A percentile compares a stretch with the other conserved stretches of the same genome.
phyloP scores from a whole-genome alignment of 2,329 filamentous ascomycete genomes.

The Aspergillus tamarii region DNA sequence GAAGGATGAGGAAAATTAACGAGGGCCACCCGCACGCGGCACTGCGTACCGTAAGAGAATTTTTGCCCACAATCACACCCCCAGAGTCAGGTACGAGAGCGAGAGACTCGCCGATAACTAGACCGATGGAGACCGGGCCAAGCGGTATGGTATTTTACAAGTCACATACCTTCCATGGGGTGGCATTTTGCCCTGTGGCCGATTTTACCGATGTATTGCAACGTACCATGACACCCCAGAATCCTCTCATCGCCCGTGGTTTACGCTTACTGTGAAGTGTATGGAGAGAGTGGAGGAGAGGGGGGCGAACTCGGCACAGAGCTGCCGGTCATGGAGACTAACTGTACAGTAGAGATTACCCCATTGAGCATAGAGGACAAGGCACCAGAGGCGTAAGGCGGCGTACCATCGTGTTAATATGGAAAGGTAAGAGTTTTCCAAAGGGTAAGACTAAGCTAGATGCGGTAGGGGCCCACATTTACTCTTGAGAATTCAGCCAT shows the following conservation, averaged over 20 bases:
- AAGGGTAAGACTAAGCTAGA: conserved; percentile 15
- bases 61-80: background rate
- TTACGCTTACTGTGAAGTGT: conserved; percentile 11
- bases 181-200: conserved; percentile 1
- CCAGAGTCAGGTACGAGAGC: conserved; percentile 1
- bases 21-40: conserved; percentile 27
- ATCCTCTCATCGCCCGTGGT: conserved; percentile 8
- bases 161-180: background rate
- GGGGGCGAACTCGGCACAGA: conserved; percentile 27
- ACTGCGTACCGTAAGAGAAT: conserved; percentile 16
- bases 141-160: conserved; percentile 2
- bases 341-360: conserved; percentile 17
- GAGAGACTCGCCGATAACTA: background rate
- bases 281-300: conserved; percentile 18
- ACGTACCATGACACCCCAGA: conserved; percentile 9
- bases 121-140: background rate
- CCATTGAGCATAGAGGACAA: conserved; percentile 19
- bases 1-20: conserved; percentile 26
- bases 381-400: conserved; percentile 20
- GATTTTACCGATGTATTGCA: conserved; percentile 8
- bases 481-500: conserved; percentile 18
- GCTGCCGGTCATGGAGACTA: conserved; percentile 25
- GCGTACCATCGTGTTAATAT: conserved; percentile 20
- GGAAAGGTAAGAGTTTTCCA: conserved; percentile 25
- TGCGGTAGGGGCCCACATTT: conserved; percentile 14